Evolutionary conservation across 2,329 filamentous ascomycete species (phyloP), one percentile per base, ranked within the genome.

Genomic region (Colletotrichum sp.): DNA sequence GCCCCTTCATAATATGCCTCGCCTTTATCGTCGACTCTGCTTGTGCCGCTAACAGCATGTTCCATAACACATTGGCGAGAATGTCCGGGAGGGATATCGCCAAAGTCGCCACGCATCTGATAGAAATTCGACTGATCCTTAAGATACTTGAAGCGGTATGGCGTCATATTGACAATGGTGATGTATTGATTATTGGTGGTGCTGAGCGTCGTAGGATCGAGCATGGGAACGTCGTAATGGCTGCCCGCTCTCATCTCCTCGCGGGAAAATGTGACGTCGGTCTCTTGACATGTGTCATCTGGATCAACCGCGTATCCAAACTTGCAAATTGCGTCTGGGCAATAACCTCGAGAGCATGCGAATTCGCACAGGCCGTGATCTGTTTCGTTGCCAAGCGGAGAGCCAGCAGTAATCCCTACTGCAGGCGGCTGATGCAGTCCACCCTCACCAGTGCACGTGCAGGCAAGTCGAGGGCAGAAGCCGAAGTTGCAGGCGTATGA

Each of bases 271-370:
- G 48, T 55, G 10, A 1, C 13, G 4, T 55, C 22, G 0, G 6
- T 55, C 12, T 2, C 0, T 22, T 24, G n/a, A 8, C 48, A 55
- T 1, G 2, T 24, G n/a, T 24, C 48, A 22, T 24, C 48, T 8
- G 18, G n/a, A 5, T 55, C n/a, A 7, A 55, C 1, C 5, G n/a
- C 1, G 13, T 55, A 24, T 2, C 22, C 48, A 15, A 4, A 3
- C 22, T 0, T 55, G 10, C 12, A 55, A 12, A 1, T 6, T 2
- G n/a, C 3, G 1, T 15, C 48, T 22, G 87, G 87, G 55, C 86
- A 88, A 68, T 88, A 89, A 0, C 86, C 87, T 77, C 87, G 85
- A 72, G 84, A 84, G 60, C 87, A 89, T 4, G 86, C 81, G 72
- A 84, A 89, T 60, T 83, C 86, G 75, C 88, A 89, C 15, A 89